Evolutionary conservation across 164 flowering plant species (phyloP).

Genomic region (Pachysandra terminalis): DNA sequence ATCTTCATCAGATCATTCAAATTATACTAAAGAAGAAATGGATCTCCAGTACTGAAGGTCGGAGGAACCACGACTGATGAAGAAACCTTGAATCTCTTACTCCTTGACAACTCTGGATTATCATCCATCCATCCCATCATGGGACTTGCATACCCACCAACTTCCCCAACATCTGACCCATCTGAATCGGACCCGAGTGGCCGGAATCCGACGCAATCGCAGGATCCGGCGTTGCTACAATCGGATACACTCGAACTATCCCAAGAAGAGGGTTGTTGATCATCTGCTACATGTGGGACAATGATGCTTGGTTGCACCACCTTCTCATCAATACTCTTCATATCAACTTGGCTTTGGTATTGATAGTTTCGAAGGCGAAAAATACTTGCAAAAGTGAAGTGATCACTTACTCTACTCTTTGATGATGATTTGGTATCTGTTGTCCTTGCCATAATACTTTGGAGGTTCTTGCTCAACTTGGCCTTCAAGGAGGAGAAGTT

Average conservation of each 20-base stretch:
- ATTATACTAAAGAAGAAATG: slow-evolving; percentile 6
- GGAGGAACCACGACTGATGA: slow-evolving; percentile 77
- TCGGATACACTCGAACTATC: slow-evolving; percentile 41
- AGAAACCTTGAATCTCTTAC: slow-evolving; percentile 73
- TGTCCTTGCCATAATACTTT: slow-evolving; percentile 56
- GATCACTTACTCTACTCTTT: slow-evolving; percentile 69
- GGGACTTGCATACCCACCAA: slow-evolving; percentile 23
- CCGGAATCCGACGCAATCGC: slow-evolving; percentile 26
- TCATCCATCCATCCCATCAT: slow-evolving; percentile 41
- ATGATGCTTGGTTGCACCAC: slow-evolving; percentile 68
- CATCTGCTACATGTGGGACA: slow-evolving; percentile 42
- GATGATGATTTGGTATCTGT: slow-evolving; percentile 37
- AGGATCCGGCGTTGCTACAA: slow-evolving; percentile 20
- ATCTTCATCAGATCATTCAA: no score
- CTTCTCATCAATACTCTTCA: slow-evolving; percentile 50
- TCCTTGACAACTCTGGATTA: slow-evolving; percentile 31
- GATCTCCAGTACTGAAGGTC: slow-evolving; percentile 39
- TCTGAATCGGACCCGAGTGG: slow-evolving; percentile 36
- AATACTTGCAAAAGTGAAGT: slow-evolving; percentile 70
- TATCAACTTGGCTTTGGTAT: slow-evolving; percentile 29
- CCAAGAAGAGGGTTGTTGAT: slow-evolving; percentile 27
- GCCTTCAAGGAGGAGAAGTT: slow-evolving; percentile 64
- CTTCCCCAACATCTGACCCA: slow-evolving; percentile 39
- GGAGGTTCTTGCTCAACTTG: slow-evolving; percentile 64
- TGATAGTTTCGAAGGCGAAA: slow-evolving; percentile 41